Evolutionary conservation across 306 rosid species (phyloP), one percentile per base, ranked within the genome.

Genomic region (Rosa rugosa): DNA sequence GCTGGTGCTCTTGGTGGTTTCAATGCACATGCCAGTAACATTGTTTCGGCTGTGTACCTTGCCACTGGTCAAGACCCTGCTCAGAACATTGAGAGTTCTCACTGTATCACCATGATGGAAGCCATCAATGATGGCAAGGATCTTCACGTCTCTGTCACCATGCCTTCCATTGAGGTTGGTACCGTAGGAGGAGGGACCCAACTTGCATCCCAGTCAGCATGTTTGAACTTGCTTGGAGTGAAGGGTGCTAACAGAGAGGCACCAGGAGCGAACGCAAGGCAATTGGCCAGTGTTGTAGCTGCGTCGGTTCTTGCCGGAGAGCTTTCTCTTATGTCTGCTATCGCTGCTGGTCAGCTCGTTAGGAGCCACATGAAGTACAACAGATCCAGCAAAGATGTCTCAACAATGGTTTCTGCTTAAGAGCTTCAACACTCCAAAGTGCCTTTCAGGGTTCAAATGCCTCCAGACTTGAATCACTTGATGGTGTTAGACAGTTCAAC

Each of bases 31-130:
- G 99, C 99, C 10, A 91, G 97, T 71, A 95, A 95, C 78, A 91
- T 95, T 51, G 97, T 95, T 3, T 56, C 96, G 1, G 98, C 99
- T 3, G 20, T 95, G 31, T 95, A 75, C 86, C 79, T 95, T 18
- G 99, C 99, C 76, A 95, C 99, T 2, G 99, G 98, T 51, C 98
- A 95, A 79, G 99, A 95, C 77, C 99, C 99, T 6, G 99, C 98
- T 9, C 99, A 95, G 81, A 92, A 90, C 74, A 89, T 95, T 0
- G 99, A 95, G 89, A 92, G 98, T 68, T 92, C 99, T 53, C 91
- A 92, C 72, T 95, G 98, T 54, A 89, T 95, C 62, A 95, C 99
- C 22, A 91, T 95, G 98, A 89, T 95, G 92, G 99, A 95, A 74
- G 83, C 97, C 0, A 86, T 95, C 11, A 92, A 95, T 67, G 75